Base-by-base conservation (phyloP, 371 early-diverging fungal genomes). In the Mortierella sp. region DNA sequence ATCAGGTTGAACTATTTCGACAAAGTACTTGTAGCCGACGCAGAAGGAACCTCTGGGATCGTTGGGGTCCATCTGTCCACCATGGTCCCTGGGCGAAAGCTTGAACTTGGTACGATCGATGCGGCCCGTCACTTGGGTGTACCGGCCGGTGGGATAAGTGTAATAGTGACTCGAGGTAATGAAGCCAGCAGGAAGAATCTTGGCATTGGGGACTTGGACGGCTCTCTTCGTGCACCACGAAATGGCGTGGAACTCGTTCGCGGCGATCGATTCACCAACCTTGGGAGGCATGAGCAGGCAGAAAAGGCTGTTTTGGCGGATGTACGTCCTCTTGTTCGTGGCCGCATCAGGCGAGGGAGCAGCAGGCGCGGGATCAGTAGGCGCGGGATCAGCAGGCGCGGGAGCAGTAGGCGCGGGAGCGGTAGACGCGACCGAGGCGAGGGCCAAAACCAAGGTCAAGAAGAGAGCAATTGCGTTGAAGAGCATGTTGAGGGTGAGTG, bases 261-360 rank as follows among this genome's bases (percentile, higher is more conserved):
- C 78, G 13, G 84, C 67, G 56, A 89, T 87, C 49, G 64, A 64
- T 13, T 81, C 82, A 2, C 70, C 70, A 0, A 58, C 41, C 25
- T 69, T 72, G 27, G 84, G 86, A 17, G 89, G 89, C 34, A 89
- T 58, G 54, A 86, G 86, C 0, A 83, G 66, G 62, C 89, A 89
- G 43, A 86, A 86, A 53, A 82, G 71, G 50, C 77, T 54, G 82
- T 81, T 13, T 78, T 71, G 17, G 87, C 66, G 51, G 82, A 72
- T 5, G 72, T 79, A 72, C 4, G 72, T 79, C 62, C 67, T 67
- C 37, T 69, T 60, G 7, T 37, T 28, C 29, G 80, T 45, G 29
- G 60, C 46, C 4, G 82, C 16, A 54, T n/a, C 22, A 79, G 82
- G 1, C 78, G 80, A 2, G 27, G 16, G 51, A 21, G 64, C 57